Evolutionary conservation across 192 early-diverging fungal species (phyloP).

Genomic region (Coemansia sp.): DNA sequence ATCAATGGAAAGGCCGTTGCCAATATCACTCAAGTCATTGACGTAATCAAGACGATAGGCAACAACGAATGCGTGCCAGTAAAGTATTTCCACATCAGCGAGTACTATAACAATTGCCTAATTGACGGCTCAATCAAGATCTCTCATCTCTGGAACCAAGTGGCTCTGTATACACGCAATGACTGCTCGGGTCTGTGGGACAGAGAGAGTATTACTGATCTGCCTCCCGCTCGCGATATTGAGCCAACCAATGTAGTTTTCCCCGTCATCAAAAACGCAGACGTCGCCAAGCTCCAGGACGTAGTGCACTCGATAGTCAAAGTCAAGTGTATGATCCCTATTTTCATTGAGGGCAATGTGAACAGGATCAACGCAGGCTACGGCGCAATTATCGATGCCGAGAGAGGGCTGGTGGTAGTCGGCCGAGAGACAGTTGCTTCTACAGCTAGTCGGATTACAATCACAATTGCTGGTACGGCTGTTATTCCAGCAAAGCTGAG

Average conservation of each 20-base stretch:
- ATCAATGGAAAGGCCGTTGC: conserved; percentile 66
- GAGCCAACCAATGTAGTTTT: conserved; percentile 23
- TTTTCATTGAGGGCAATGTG: conserved; percentile 23
- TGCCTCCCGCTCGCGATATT: conserved; percentile 8
- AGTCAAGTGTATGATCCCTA: conserved; percentile 23
- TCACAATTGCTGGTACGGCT: conserved; percentile 87
- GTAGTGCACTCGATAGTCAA: conserved; percentile 26
- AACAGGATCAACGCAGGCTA: conserved; percentile 28
- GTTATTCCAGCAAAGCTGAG: conserved; percentile 81
- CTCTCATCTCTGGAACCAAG: conserved; percentile 35
- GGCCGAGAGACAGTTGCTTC: conserved; percentile 80
- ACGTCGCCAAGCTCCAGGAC: conserved; percentile 7
- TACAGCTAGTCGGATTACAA: conserved; percentile 71
- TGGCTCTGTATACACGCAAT: conserved; percentile 43
- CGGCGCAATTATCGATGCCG: conserved; percentile 79
- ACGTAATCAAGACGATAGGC: conserved; percentile 62
- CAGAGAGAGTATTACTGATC: conserved; percentile 12
- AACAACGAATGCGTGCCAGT: conserved; percentile 43
- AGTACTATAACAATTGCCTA: conserved; percentile 14
- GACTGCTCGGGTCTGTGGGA: conserved; percentile 48
- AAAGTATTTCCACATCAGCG: conserved; percentile 23
- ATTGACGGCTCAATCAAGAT: conserved; percentile 10
- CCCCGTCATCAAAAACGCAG: conserved; percentile 25
- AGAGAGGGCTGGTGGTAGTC: conserved; percentile 78
- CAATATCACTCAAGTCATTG: conserved; percentile 66